Conservation (phyloP, 305 asterid genomes). For the Galium porrigens region DNA sequence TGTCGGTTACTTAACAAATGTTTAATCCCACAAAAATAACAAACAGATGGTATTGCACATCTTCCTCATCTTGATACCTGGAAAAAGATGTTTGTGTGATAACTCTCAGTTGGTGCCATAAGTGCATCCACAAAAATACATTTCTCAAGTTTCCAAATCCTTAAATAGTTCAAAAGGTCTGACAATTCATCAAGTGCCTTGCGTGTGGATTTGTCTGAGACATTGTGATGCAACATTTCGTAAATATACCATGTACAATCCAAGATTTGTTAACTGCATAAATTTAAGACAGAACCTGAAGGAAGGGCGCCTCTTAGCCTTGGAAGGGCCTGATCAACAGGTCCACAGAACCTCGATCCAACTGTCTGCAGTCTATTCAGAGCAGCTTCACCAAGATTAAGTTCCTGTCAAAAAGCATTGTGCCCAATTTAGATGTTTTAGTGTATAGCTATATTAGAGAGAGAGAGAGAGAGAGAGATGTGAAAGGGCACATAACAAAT, state of each 20-base stretch:
- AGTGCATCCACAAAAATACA: conserved; percentile 66
- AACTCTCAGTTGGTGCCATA: conserved; percentile 85
- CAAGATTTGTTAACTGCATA: background rate
- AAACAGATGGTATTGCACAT: background rate
- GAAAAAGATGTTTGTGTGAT: conserved; percentile 72
- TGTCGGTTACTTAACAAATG: background rate
- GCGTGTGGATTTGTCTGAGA: conserved; percentile 68
- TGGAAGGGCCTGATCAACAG: conserved; percentile 82
- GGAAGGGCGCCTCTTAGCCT: conserved; percentile 97
- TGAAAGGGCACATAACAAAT: background rate
- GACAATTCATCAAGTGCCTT: conserved; percentile 89
- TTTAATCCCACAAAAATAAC: background rate
- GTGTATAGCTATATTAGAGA: background rate
- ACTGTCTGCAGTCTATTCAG: conserved; percentile 89
- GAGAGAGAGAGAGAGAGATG: background rate
- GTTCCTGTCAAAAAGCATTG: conserved; percentile 44
- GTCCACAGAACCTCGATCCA: conserved; percentile 88
- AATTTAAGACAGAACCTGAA: conserved; percentile 37
- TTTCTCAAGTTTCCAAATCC: conserved; percentile 64
- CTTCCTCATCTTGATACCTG: conserved; percentile 40
- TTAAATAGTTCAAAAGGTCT: conserved; percentile 61
- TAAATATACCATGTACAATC: conserved; percentile 10
- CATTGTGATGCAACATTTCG: conserved; percentile 9
- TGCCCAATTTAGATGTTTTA: background rate
- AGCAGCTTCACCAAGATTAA: conserved; percentile 68